Conservation (phyloP, 1,284 basidiomycete genomes). For the Fomitopsis betulina region DNA sequence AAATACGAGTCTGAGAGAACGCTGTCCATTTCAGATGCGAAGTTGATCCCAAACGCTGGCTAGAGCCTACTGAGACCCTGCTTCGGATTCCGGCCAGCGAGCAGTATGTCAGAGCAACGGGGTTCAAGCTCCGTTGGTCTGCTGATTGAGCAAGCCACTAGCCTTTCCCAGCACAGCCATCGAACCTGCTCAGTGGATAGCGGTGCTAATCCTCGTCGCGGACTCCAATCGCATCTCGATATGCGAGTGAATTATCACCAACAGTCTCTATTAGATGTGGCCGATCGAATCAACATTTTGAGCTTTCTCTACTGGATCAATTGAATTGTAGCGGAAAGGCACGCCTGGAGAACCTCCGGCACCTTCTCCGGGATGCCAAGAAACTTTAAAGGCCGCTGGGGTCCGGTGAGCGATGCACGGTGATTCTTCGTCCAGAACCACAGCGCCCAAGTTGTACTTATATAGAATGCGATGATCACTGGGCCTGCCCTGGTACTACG, state of each 20-base stretch:
- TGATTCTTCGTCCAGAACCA: neutral
- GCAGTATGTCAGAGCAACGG: neutral
- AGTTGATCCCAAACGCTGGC: neutral
- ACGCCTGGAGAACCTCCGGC: neutral
- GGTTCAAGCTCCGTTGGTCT: slow-evolving; percentile 1
- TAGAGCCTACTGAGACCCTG: neutral
- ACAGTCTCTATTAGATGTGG: slow-evolving; percentile 3
- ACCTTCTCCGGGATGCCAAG: slow-evolving; percentile 1
- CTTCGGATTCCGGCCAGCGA: neutral
- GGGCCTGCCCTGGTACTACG: neutral
- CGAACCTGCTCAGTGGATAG: neutral
- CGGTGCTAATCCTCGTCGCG: neutral
- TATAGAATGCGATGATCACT: neutral
- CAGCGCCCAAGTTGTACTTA: neutral
- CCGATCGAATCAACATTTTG: slow-evolving; percentile 7
- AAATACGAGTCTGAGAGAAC: neutral
- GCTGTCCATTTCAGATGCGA: neutral
- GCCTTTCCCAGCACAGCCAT: neutral
- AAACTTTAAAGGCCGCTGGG: neutral
- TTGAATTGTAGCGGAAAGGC: neutral
- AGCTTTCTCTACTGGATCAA: neutral
- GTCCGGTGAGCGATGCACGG: neutral
- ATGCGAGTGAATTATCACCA: slow-evolving; percentile 2
- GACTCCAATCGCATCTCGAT: slow-evolving; percentile 3
- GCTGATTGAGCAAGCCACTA: neutral